Evolutionary conservation across 129 eudicot genomes (phyloP).

Genomic region (Cynara cardunculus): DNA sequence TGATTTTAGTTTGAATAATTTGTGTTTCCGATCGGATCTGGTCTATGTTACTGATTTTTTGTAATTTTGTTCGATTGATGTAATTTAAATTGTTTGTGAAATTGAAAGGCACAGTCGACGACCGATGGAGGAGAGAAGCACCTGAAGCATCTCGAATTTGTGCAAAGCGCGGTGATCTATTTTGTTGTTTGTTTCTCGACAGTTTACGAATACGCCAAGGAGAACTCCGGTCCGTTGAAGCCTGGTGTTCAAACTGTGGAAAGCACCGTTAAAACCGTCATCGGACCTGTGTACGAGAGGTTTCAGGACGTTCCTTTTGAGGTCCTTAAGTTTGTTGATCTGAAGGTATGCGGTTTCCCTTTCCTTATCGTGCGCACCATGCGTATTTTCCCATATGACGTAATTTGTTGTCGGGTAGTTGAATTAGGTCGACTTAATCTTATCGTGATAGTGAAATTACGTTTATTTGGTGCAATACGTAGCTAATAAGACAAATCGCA

Average conservation of each 20-base stretch:
- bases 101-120: conserved; percentile 42
- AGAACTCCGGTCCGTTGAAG: conserved; percentile 60
- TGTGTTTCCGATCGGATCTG: conserved; percentile 26
- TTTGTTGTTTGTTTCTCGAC: conserved; percentile 42
- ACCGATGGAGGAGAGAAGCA: conserved; percentile 45
- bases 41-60: background rate
- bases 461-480: background rate
- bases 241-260: conserved; percentile 71
- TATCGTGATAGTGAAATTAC: background rate
- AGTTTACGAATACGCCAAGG: conserved; percentile 57
- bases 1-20: background rate
- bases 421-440: background rate
- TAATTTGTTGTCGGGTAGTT: background rate
- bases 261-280: conserved; percentile 56
- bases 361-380: background rate
- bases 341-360: conserved; percentile 43
- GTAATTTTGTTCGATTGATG: background rate
- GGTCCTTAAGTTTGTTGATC: conserved; percentile 60
- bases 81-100: background rate
- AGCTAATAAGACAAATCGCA: background rate
- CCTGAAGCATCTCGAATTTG: conserved; percentile 68
- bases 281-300: conserved; percentile 69
- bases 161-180: conserved; percentile 50
- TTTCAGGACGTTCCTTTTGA: conserved; percentile 53
- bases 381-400: background rate